phyloP scores from a whole-genome alignment of 306 rosid genomes.

The Medicago truncatula region DNA sequence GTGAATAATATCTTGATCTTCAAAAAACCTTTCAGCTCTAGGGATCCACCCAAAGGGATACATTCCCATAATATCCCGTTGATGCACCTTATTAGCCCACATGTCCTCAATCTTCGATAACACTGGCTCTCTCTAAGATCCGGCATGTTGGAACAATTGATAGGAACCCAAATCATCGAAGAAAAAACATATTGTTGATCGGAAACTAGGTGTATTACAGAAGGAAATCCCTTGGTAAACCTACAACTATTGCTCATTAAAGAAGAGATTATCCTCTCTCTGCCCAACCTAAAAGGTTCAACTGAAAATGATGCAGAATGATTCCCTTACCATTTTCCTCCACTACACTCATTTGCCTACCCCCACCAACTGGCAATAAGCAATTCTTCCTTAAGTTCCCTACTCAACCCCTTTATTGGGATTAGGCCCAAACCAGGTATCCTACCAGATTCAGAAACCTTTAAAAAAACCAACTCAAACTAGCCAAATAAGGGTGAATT shows the following conservation, averaged over 20 bases:
- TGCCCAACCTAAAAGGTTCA: background rate
- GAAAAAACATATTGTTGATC: background rate
- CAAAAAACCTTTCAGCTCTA: background rate
- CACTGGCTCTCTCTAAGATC: background rate
- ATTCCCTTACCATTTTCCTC: background rate
- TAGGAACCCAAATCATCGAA: background rate
- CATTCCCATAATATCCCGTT: too few relatives aligned
- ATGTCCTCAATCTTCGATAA: background rate
- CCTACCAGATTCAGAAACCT: background rate
- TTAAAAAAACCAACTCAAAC: background rate
- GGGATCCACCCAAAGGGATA: background rate
- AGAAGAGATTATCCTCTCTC: background rate
- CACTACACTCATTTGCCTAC: background rate
- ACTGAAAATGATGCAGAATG: background rate
- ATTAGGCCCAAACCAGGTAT: background rate
- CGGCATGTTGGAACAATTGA: background rate
- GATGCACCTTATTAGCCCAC: background rate
- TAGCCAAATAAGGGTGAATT: background rate
- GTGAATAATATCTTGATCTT: background rate
- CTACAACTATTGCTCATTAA: background rate
- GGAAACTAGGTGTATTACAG: background rate
- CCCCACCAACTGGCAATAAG: background rate
- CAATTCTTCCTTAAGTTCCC: background rate
- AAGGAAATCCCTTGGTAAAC: background rate
- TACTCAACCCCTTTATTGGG: background rate